Percentiles rank a stretch among this genome's conserved stretches.
These are phyloP conservation scores for Cladosporium sp. DNA, from an alignment of 2,329 filamentous ascomycete genomes.

Conservation along the genomic window DNA sequence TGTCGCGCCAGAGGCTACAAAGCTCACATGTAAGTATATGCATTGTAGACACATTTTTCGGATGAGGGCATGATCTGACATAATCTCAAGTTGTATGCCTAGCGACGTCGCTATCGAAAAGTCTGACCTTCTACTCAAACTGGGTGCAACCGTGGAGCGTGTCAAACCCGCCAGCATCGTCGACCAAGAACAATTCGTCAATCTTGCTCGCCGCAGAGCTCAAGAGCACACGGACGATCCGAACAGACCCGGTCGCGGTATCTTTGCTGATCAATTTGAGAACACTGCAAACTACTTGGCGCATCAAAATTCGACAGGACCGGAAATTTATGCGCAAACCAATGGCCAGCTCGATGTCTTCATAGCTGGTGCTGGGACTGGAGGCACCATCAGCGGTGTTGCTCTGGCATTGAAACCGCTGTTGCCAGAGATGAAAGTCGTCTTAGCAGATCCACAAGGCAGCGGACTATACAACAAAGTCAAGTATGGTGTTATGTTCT, in stretches of 20 bases:
- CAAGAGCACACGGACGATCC: constrained; percentile 62
- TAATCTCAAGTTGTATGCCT: constrained; percentile 70
- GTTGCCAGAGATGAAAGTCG: constrained; percentile 61
- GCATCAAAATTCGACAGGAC: constrained; percentile 77
- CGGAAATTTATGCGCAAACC: constrained; percentile 81
- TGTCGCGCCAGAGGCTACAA: constrained; percentile 84
- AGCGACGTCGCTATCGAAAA: constrained; percentile 87
- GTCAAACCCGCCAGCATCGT: constrained; percentile 89
- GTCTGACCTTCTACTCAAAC: constrained; percentile 77
- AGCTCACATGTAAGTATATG: constrained; percentile 69
- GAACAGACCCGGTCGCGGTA: constrained; percentile 65
- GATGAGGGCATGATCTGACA: constrained; percentile 5
- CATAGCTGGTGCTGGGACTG: constrained; percentile 88
- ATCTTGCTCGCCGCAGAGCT: constrained; percentile 75
- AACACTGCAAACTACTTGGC: constrained; percentile 82
- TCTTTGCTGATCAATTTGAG: constrained; percentile 97
- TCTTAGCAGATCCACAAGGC: constrained; percentile 90
- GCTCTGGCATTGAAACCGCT: constrained; percentile 75
- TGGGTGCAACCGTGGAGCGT: constrained; percentile 88
- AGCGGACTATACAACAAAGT: constrained; percentile 91
- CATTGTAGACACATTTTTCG: background rate
- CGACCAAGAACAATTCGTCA: constrained; percentile 91
- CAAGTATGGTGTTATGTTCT: constrained; percentile 94
- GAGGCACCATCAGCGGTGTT: constrained; percentile 87
- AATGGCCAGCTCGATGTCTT: constrained; percentile 75